Base-by-base conservation (phyloP, 495 filamentous ascomycete species). In the Podospora conica region DNA sequence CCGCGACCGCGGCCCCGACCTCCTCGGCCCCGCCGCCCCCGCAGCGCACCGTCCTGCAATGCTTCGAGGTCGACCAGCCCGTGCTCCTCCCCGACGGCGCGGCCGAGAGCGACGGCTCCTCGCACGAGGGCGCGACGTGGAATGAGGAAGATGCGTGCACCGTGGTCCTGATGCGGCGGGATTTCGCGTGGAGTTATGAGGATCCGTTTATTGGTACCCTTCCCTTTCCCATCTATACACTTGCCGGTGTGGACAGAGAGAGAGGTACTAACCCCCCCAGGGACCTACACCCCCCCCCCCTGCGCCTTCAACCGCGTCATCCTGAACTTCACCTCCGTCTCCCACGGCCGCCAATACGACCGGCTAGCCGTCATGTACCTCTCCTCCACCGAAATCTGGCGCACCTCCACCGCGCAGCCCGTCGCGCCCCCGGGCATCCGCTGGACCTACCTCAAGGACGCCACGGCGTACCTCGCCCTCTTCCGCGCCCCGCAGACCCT, bases 371-470 rank as follows among this genome's bases (percentile, higher is more conserved):
- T 90, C 20, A 87, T 96, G 84, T 48, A 48, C 40, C 40, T 48
- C 40, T 48, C 40, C 18, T 8, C 2, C 40, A 48, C 40, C 40
- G 40, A 48, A 48, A 48, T 48, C 40, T 48, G 73, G 80, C 81
- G 93, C 24, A 96, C 93, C 3, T 94, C 91, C 12, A 97, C 93
- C 6, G 91, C 92, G 0, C 90, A 96, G 76, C 93, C 93, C 3
- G 91, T 86, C 0, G 59, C 70, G 2, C 81, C 82, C 55, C 77
- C 76, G 0, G 92, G 92, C 1, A 94, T 96, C 54, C 71, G 74
- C 57, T 86, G 83, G 88, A 89, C 88, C 3, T 94, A 95, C 65
- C 79, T 88, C 64, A 96, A 96, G 74, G 92, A 96, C 68, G 88
- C 93, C 86, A 89, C 90, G 0, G 81, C 87, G 64, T 94, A 87